Conservation (phyloP, 2,329 filamentous ascomycete species). For the Lomentospora prolificans region DNA sequence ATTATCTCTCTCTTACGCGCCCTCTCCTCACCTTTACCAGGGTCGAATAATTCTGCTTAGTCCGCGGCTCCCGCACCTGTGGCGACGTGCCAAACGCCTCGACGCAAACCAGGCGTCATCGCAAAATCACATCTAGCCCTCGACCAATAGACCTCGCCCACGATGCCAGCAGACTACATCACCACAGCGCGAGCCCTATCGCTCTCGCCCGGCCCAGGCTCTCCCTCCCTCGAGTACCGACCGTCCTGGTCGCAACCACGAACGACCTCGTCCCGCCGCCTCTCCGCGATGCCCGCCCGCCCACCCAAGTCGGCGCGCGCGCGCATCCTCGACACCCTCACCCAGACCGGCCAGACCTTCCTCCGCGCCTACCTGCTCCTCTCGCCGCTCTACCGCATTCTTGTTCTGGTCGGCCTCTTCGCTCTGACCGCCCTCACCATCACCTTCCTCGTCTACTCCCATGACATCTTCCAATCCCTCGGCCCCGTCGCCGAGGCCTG, state of each 20-base stretch:
- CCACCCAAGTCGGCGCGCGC: conserved; percentile 10
- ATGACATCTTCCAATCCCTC: conserved; percentile 68
- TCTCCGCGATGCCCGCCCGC: conserved; percentile 31
- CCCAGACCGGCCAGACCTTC: conserved; percentile 27
- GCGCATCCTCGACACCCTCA: background rate
- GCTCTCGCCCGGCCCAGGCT: conserved; percentile 24
- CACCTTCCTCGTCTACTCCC: conserved; percentile 67
- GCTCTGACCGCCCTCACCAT: conserved; percentile 47
- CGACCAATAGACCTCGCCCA: no score
- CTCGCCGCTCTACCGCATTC: conserved; percentile 50
- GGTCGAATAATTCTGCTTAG: background rate
- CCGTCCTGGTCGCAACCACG: conserved; percentile 28
- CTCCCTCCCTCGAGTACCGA: conserved; percentile 16
- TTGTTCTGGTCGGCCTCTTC: conserved; percentile 42
- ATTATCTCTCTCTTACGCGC: no score
- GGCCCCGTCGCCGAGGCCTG: conserved; percentile 65
- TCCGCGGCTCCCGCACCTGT: no score
- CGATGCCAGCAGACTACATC: conserved; percentile 42
- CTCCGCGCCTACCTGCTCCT: conserved; percentile 44
- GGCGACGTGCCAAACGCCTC: no score
- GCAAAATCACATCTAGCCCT: no score
- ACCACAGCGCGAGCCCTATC: conserved; percentile 40
- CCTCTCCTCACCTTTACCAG: background rate
- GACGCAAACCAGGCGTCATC: no score
- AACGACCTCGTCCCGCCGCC: conserved; percentile 23